These are phyloP conservation scores for Ustilago trichophora DNA, from an alignment of 1,284 basidiomycete genomes.

Conservation along the genomic window DNA sequence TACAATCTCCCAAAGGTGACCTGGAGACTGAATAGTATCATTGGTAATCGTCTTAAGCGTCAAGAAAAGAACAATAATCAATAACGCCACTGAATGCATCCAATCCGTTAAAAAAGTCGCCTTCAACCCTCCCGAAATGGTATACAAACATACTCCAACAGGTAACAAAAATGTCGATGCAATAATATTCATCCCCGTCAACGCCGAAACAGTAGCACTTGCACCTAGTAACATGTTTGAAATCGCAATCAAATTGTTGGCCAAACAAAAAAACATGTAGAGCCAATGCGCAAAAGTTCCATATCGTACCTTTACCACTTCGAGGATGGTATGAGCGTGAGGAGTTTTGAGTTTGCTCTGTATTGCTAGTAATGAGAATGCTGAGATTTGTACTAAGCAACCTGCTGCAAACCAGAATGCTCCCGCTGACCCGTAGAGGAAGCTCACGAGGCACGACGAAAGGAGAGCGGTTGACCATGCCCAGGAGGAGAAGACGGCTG, in stretches of 20 bases:
- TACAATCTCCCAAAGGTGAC: slow-evolving; percentile 51
- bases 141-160: slow-evolving; percentile 55
- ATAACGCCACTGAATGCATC: slow-evolving; percentile 56
- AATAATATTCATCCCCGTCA: slow-evolving; percentile 59
- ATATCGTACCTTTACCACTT: slow-evolving; percentile 58
- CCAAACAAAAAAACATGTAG: slow-evolving; percentile 59
- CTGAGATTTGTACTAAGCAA: slow-evolving; percentile 49
- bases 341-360: slow-evolving; percentile 50
- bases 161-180: slow-evolving; percentile 57
- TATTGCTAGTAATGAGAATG: slow-evolving; percentile 54
- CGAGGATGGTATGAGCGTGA: slow-evolving; percentile 59
- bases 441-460: slow-evolving; percentile 33
- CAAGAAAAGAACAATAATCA: slow-evolving; percentile 57
- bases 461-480: slow-evolving; percentile 60
- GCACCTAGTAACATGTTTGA: slow-evolving; percentile 62
- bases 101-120: slow-evolving; percentile 59
- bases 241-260: slow-evolving; percentile 59
- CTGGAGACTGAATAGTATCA: slow-evolving; percentile 25
- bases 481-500: slow-evolving; percentile 58
- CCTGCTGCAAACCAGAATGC: slow-evolving; percentile 53
- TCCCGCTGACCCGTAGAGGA: slow-evolving; percentile 47
- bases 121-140: slow-evolving; percentile 55
- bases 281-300: slow-evolving; percentile 54
- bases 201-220: slow-evolving; percentile 53
- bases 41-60: slow-evolving; percentile 56